Evolutionary conservation across 1,284 basidiomycete genomes (phyloP).

Genomic region (Ganoderma sinense): DNA sequence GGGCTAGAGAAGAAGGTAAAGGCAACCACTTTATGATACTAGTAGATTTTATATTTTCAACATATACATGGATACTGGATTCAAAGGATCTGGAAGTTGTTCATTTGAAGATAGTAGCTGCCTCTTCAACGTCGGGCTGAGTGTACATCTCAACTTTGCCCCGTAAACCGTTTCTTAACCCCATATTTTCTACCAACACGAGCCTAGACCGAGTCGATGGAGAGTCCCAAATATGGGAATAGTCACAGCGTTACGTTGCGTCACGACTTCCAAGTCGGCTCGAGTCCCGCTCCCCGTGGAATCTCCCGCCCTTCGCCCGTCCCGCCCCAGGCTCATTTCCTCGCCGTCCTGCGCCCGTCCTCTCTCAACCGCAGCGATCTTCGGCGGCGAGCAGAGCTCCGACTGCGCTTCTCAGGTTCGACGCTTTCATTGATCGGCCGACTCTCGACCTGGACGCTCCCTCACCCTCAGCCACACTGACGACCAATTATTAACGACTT

Average conservation of each 20-base stretch:
- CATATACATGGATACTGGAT: background rate
- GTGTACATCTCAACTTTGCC: background rate
- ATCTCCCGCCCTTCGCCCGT: background rate
- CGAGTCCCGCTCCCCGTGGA: background rate
- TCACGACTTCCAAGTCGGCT: background rate
- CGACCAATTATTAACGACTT: constrained; percentile 12
- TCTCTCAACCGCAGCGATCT: background rate
- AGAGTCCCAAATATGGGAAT: background rate
- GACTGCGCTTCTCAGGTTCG: background rate
- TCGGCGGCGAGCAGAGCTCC: background rate
- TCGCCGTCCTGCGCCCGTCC: background rate
- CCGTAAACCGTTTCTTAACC: background rate
- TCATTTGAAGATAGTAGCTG: background rate
- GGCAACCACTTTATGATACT: constrained; percentile 16
- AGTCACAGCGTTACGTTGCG: background rate
- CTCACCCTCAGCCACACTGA: background rate
- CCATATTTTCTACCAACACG: too few species aligned
- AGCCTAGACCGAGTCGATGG: background rate
- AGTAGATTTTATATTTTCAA: background rate
- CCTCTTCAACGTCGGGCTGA: background rate
- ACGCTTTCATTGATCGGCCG: background rate
- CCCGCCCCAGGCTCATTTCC: background rate
- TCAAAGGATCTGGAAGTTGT: background rate
- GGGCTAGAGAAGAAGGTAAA: constrained; percentile 17
- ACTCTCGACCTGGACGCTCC: background rate